Percentiles rank a stretch among this genome's conserved stretches.
Conservation (phyloP, 371 early-diverging fungal species). For the Fennellomyces sp. region DNA sequence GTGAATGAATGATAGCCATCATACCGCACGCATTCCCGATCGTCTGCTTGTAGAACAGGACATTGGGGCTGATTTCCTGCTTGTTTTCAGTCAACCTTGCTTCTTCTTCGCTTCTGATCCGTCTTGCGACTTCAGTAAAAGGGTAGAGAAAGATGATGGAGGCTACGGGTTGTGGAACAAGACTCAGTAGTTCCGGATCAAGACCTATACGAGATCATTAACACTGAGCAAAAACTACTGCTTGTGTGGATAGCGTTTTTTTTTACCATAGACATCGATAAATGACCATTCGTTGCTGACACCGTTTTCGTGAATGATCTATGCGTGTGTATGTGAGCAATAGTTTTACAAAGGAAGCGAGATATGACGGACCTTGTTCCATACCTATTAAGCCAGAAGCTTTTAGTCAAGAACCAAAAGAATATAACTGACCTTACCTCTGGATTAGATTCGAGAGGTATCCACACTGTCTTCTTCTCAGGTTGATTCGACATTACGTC, state of each 20-base stretch:
- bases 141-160: slow-evolving; percentile 80
- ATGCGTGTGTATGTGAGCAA: neutral
- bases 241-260: too few relatives aligned
- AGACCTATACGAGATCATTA: too few relatives aligned
- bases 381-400: slow-evolving; percentile 50
- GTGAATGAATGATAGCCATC: slow-evolving; percentile 72
- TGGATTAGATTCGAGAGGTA: slow-evolving; percentile 87
- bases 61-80: slow-evolving; percentile 47
- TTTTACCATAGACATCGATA: slow-evolving; percentile 68
- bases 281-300: slow-evolving; percentile 40
- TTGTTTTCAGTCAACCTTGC: slow-evolving; percentile 41
- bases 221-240: too few relatives aligned
- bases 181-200: slow-evolving; percentile 74
- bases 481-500: too few relatives aligned
- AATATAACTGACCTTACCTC: slow-evolving; percentile 62
- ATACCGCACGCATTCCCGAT: slow-evolving; percentile 91
- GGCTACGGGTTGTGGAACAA: slow-evolving; percentile 78
- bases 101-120: slow-evolving; percentile 49
- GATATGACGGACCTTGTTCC: slow-evolving; percentile 55
- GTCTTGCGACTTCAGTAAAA: slow-evolving; percentile 51
- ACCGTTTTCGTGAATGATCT: neutral
- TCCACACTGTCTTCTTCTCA: too few relatives aligned
- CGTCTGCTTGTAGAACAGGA: slow-evolving; percentile 81
- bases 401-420: slow-evolving; percentile 2
- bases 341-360: neutral